phyloP scores from a whole-genome alignment of 2,329 filamentous ascomycete species.

The Neofusicoccum cordaticola region DNA sequence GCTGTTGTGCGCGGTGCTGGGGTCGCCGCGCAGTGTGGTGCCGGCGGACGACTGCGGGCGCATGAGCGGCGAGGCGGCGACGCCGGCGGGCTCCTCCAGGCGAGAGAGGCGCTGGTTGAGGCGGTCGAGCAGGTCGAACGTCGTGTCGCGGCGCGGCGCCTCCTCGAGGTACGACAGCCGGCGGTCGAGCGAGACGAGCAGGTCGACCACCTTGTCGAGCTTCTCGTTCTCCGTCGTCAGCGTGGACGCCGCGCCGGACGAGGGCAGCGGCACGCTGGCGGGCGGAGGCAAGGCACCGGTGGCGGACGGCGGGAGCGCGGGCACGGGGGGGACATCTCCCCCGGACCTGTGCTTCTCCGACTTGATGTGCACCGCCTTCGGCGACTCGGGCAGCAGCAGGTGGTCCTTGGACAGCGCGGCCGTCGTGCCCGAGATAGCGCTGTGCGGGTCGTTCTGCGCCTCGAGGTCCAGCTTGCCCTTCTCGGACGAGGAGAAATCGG shows the following conservation, averaged over 20 bases:
- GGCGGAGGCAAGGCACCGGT: background rate
- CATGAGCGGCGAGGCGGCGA: background rate
- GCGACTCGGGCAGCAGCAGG: constrained; percentile 15
- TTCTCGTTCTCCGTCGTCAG: background rate
- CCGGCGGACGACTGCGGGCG: background rate
- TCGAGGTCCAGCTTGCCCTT: constrained; percentile 14
- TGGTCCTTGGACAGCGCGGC: constrained; percentile 16
- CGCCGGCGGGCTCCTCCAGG: background rate
- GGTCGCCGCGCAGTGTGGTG: background rate
- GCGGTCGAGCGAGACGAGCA: constrained; percentile 15
- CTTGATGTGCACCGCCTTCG: constrained; percentile 6
- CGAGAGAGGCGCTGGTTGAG: constrained; percentile 2
- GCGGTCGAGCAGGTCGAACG: constrained; percentile 13
- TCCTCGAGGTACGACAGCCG: constrained; percentile 13
- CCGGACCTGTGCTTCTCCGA: constrained; percentile 1
- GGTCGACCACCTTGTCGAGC: constrained; percentile 18
- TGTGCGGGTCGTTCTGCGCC: constrained; percentile 9
- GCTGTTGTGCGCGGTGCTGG: background rate
- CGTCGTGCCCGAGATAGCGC: constrained; percentile 16
- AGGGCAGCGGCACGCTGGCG: background rate
- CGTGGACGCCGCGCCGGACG: background rate
- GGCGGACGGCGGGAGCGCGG: background rate
- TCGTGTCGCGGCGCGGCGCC: background rate
- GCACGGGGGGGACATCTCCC: constrained; percentile 10
- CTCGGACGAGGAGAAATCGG: constrained; percentile 8